Conservation (phyloP, 257 asterid species). For the Nicotiana obtusifolia region DNA sequence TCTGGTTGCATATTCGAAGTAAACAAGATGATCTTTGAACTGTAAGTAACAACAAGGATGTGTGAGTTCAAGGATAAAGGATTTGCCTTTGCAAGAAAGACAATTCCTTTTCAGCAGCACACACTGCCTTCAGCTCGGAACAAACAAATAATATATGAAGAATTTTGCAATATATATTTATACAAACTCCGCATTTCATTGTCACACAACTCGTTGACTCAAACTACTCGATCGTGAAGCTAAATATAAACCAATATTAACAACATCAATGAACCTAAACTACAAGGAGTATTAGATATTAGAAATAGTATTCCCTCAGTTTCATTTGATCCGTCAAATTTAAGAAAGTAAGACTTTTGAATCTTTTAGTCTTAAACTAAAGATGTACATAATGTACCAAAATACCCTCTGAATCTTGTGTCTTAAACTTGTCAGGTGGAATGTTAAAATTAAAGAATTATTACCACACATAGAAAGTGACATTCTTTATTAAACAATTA, state of each 20-base stretch:
- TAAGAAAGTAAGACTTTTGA: too few relatives aligned
- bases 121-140: background rate
- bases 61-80: background rate
- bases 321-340: too few relatives aligned
- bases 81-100: background rate
- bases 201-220: background rate
- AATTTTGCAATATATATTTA: background rate
- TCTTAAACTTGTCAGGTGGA: too few relatives aligned
- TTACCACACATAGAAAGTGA: too few relatives aligned
- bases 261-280: background rate
- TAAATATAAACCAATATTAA: background rate
- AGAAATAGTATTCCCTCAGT: background rate
- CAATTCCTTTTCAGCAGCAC: background rate
- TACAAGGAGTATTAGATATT: background rate
- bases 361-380: too few relatives aligned
- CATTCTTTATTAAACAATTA: too few relatives aligned
- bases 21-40: background rate
- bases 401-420: too few relatives aligned
- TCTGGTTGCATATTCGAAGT: background rate
- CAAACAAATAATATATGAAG: background rate
- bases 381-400: too few relatives aligned
- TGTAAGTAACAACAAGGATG: background rate
- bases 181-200: background rate
- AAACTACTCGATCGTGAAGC: background rate
- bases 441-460: too few relatives aligned